Evolutionary conservation across 2,329 filamentous ascomycete genomes (phyloP), one percentile per base, ranked within the genome.

Genomic region (Aspergillus candidus): DNA sequence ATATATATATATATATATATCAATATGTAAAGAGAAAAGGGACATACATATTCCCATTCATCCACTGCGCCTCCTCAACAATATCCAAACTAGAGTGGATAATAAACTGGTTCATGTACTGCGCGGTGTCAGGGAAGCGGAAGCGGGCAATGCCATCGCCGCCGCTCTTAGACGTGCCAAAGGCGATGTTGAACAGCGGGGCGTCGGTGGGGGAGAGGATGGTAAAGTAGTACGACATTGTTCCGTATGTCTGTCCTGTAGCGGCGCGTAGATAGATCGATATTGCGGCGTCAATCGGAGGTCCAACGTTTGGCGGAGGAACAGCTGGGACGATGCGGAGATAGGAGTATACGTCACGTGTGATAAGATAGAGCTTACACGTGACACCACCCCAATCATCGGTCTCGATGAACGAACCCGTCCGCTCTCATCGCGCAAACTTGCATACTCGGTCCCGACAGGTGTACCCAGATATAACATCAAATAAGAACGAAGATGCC

Each of bases 141-240:
- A 96, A 97, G 61, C 87, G 85, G 38, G 91, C 80, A 64, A 89
- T 77, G 57, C 93, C 93, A 74, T 97, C 93, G 64, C 91, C 91
- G 71, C 91, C 90, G 58, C 89, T 85, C 69, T 96, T 96, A 33
- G 88, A 94, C 32, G 91, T 96, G 59, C 93, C 93, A 66, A 98
- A 98, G 64, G 95, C 90, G 69, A 94, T 82, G 72, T 94, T 91
- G 72, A 97, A 98, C 55, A 98, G 80, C 30, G 93, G 91, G 63
- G 91, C 94, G 74, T 98, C 93, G 59, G 88, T 87, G 15, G 89
- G 94, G 62, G 90, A 93, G 67, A 98, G 82, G 57, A 98, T 95
- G 63, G 87, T 87, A 72, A 98, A 97, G 75, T 96, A 96, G 77
- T 97, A 98, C 48, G 90, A 96, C 93, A 97, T 97, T 52, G 56